These are phyloP conservation scores for Gynostemma pentaphyllum DNA, from an alignment of 306 rosid genomes.

Conservation along the genomic window DNA sequence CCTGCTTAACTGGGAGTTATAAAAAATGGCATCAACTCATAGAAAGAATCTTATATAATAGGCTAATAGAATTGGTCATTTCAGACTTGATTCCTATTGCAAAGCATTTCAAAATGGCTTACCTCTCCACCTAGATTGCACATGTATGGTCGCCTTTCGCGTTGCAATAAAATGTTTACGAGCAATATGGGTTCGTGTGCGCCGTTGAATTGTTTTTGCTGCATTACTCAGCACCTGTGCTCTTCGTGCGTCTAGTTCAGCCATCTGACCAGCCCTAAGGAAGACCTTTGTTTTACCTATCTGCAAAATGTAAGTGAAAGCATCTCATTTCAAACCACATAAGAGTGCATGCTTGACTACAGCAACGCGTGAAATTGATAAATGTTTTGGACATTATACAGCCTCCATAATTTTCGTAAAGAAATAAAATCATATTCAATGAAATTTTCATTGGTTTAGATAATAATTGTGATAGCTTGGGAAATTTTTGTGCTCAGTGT, in stretches of 20 bases:
- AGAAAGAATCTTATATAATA: neutral
- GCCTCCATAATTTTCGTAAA: neutral
- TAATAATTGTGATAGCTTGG: neutral
- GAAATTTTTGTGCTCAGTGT: neutral
- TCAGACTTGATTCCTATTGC: neutral
- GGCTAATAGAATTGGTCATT: neutral
- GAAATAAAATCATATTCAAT: neutral
- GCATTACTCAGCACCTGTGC: conserved; percentile 71
- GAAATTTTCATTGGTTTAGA: neutral
- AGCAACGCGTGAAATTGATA: neutral
- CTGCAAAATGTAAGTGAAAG: conserved; percentile 36
- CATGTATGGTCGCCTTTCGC: conserved; percentile 43
- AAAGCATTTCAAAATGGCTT: conserved; percentile 18
- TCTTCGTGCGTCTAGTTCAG: conserved; percentile 88
- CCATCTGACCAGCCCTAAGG: conserved; percentile 99
- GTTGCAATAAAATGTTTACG: conserved; percentile 64
- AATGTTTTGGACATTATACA: conserved; percentile 11
- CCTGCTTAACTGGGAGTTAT: conserved; percentile 11
- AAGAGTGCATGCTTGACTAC: conserved; percentile 8
- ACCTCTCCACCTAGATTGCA: conserved; percentile 92
- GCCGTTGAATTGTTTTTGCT: conserved; percentile 80
- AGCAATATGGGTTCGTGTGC: conserved; percentile 70
- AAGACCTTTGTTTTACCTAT: conserved; percentile 91
- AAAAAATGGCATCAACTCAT: conserved; percentile 11
- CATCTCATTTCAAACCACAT: conserved; percentile 15